phyloP scores from a whole-genome alignment of 163 green algal genomes.

The Prototheca cutis region DNA sequence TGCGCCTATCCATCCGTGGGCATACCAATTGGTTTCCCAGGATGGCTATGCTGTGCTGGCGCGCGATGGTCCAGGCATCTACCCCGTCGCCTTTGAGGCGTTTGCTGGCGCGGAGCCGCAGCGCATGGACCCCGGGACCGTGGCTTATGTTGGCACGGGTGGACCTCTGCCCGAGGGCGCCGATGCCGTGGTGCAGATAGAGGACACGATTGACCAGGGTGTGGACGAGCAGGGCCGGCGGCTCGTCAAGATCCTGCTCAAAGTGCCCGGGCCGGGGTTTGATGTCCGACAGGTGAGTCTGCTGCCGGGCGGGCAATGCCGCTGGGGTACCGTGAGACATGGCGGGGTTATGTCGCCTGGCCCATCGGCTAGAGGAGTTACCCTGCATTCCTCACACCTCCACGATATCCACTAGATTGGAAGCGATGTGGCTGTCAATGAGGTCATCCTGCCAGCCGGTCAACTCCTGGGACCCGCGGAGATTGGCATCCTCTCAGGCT shows the following conservation, averaged over 20 bases:
- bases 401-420: conserved; percentile 34
- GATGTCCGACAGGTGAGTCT: conserved; percentile 69
- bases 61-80: conserved; percentile 67
- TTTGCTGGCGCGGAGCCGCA: conserved; percentile 47
- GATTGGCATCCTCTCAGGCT: conserved; percentile 81
- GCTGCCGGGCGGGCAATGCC: no score
- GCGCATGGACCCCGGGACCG: conserved; percentile 41
- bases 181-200: conserved; percentile 86
- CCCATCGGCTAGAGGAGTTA: no score
- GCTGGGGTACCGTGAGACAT: no score
- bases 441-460: conserved; percentile 56
- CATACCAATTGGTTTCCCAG: no score
- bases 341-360: no score
- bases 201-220: conserved; percentile 65
- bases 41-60: conserved; percentile 90
- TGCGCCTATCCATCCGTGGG: no score
- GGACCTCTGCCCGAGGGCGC: conserved; percentile 68
- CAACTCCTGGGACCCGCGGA: conserved; percentile 51
- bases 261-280: conserved; percentile 31
- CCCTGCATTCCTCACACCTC: no score
- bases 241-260: conserved; percentile 47
- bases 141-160: conserved; percentile 85
- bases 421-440: conserved; percentile 62
- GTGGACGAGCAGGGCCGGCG: conserved; percentile 4
- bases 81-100: conserved; percentile 56